phyloP scores from a whole-genome alignment of 2,329 filamentous ascomycete genomes.

The Zasmidium citrigriseum region DNA sequence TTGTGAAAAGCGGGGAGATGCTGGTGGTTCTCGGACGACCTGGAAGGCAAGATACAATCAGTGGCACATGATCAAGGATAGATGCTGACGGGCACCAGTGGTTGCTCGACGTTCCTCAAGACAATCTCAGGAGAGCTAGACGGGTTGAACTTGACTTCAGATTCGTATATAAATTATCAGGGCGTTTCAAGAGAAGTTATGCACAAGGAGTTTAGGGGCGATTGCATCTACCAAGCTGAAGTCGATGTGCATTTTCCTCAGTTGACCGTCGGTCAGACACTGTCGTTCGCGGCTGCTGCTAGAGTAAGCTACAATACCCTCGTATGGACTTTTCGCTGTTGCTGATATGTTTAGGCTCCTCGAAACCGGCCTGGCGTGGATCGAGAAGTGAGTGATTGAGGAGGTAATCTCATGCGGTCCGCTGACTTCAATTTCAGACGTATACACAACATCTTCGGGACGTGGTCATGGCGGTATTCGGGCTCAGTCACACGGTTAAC shows the following conservation, averaged over 20 bases:
- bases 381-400: not conserved
- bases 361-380: not conserved
- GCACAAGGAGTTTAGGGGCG: conserved; percentile 68
- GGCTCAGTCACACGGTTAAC: conserved; percentile 72
- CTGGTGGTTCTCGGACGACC: conserved; percentile 72
- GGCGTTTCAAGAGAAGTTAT: conserved; percentile 69
- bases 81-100: conserved; percentile 42
- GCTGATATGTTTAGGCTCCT: not conserved
- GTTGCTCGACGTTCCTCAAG: conserved; percentile 77
- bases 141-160: conserved; percentile 64
- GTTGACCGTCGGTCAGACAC: conserved; percentile 75
- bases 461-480: conserved; percentile 73
- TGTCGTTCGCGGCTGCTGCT: conserved; percentile 36
- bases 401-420: no score
- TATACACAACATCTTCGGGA: conserved; percentile 61
- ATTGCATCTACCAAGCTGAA: conserved; percentile 77
- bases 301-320: conserved; percentile 64
- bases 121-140: conserved; percentile 70
- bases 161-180: conserved; percentile 61
- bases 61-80: not conserved
- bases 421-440: not conserved
- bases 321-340: conserved; percentile 71
- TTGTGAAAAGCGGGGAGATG: conserved; percentile 66
- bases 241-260: conserved; percentile 74
- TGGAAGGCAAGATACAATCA: conserved; percentile 43